Evolutionary conservation across 1,284 basidiomycete species (phyloP).

Genomic region (Sutorius eximius): DNA sequence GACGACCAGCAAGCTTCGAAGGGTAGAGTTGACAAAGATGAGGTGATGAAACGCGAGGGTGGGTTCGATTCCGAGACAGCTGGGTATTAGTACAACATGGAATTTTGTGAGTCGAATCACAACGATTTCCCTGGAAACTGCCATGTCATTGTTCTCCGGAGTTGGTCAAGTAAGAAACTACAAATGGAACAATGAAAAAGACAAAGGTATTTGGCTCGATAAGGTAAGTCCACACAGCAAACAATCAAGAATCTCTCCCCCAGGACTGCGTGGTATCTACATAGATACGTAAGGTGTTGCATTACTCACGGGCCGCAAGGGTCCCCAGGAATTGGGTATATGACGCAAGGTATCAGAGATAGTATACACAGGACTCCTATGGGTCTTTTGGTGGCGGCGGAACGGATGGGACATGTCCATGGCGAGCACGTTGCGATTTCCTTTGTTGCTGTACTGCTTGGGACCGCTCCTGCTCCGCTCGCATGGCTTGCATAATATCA

Average conservation of each 20-base stretch:
- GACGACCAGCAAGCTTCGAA: conserved; percentile 28
- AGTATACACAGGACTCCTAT: conserved; percentile 8
- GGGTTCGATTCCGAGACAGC: not conserved
- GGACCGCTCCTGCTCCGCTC: conserved; percentile 69
- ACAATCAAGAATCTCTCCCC: conserved; percentile 1
- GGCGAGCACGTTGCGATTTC: conserved; percentile 46
- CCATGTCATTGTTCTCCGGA: conserved; percentile 26
- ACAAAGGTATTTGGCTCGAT: conserved; percentile 19
- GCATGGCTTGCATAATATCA: conserved; percentile 72
- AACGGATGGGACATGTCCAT: conserved; percentile 27
- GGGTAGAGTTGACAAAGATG: not conserved
- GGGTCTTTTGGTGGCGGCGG: conserved; percentile 30
- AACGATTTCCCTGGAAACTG: conserved; percentile 29
- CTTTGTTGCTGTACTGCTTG: conserved; percentile 56
- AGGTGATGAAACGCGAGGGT: not conserved
- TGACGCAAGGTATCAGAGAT: conserved; percentile 26
- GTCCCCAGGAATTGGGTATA: conserved; percentile 27
- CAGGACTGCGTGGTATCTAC: conserved; percentile 9
- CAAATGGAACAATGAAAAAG: conserved; percentile 22
- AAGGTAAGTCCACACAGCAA: conserved; percentile 21
- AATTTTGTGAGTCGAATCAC: not conserved
- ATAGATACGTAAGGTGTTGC: conserved; percentile 2
- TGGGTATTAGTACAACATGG: conserved; percentile 6
- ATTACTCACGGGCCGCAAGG: conserved; percentile 4
- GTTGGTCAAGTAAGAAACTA: conserved; percentile 3